Conservation (phyloP, 805 yeast genomes). For the Lachancea sp. region DNA sequence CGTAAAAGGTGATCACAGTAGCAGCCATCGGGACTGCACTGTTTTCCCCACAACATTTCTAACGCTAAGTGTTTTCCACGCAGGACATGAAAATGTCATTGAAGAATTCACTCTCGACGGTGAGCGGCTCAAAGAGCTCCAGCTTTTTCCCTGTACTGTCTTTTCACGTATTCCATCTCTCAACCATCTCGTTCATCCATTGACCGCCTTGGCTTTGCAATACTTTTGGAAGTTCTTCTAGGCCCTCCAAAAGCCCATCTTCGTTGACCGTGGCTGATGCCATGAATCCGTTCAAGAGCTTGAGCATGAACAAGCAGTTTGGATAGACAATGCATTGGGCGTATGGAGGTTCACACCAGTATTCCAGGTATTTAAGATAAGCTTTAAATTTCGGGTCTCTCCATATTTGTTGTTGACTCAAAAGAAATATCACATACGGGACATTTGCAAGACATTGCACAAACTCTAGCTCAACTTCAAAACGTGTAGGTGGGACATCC, state of each 20-base stretch:
- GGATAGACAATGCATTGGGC: slow-evolving; percentile 54
- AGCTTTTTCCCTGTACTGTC: not conserved
- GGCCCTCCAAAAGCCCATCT: slow-evolving; percentile 39
- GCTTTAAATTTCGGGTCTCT: slow-evolving; percentile 59
- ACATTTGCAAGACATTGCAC: slow-evolving; percentile 89
- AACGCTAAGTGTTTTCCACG: too few relatives aligned
- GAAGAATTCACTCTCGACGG: too few relatives aligned
- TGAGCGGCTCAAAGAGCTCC: not conserved
- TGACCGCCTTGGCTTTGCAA: slow-evolving; percentile 35
- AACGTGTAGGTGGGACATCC: slow-evolving; percentile 43
- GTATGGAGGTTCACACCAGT: slow-evolving; percentile 77
- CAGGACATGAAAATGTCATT: too few relatives aligned
- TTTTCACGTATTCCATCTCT: slow-evolving; percentile 43
- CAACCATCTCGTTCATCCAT: slow-evolving; percentile 68
- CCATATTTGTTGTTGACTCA: slow-evolving; percentile 74
- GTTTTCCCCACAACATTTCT: too few relatives aligned
- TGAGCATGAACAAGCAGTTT: slow-evolving; percentile 75
- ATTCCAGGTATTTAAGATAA: slow-evolving; percentile 73
- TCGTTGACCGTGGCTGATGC: slow-evolving; percentile 37
- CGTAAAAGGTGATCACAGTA: too few relatives aligned
- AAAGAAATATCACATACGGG: slow-evolving; percentile 71
- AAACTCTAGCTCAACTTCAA: slow-evolving; percentile 47
- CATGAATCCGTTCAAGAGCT: slow-evolving; percentile 40
- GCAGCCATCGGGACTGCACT: too few relatives aligned
- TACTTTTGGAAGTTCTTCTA: slow-evolving; percentile 48